These are phyloP conservation scores for Plasmodium gonderi DNA, from an alignment of 169 alveolate genomes.

Conservation along the genomic window DNA sequence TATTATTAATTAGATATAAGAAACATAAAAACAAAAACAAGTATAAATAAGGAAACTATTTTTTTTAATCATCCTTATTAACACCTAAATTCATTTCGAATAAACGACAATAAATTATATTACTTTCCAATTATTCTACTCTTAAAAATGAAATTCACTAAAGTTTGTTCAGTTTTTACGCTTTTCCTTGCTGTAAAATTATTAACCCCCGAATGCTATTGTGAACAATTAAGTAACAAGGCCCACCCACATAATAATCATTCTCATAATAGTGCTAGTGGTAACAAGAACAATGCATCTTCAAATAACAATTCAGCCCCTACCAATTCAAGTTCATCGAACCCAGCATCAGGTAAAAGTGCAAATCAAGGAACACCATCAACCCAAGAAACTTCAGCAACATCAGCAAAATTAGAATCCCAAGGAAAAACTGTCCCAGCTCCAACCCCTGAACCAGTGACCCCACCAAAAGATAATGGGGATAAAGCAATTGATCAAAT, in stretches of 20 bases:
- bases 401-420: not conserved
- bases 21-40: not conserved
- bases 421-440: not conserved
- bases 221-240: conserved; percentile 9
- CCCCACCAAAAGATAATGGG: not conserved
- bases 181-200: conserved; percentile 24
- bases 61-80: not conserved
- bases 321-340: not conserved
- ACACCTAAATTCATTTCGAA: not conserved
- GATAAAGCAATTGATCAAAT: conserved; percentile 25
- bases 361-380: not conserved
- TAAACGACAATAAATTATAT: not conserved
- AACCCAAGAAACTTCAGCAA: not conserved
- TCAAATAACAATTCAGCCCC: not conserved
- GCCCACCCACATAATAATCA: not conserved
- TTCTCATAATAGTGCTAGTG: not conserved
- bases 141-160: conserved; percentile 33
- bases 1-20: not conserved
- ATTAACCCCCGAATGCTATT: not conserved
- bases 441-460: conserved; percentile 2
- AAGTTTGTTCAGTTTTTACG: conserved; percentile 13
- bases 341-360: not conserved
- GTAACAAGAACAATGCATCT: not conserved
- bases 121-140: not conserved
- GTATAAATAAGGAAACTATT: not conserved